Conservation (phyloP, 2,329 filamentous ascomycete species). For the Didymella lethalis region DNA sequence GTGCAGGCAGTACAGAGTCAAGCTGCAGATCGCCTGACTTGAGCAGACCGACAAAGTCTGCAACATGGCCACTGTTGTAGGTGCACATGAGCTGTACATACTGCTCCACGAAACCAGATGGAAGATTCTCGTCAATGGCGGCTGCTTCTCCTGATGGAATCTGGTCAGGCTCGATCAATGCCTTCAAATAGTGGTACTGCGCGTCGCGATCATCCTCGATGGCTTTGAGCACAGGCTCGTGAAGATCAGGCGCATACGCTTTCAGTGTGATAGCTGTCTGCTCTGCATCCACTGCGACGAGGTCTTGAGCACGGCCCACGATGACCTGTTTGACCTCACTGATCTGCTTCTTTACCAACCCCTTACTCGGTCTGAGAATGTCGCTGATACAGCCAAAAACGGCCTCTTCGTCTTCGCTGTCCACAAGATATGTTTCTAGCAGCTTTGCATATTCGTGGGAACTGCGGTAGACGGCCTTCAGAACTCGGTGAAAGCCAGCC, state of each 20-base stretch:
- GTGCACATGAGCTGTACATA: constrained; percentile 93
- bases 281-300: constrained; percentile 72
- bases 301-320: constrained; percentile 67
- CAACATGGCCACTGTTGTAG: constrained; percentile 82
- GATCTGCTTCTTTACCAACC: constrained; percentile 72
- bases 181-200: constrained; percentile 79
- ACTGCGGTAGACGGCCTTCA: constrained; percentile 85
- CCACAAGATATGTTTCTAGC: constrained; percentile 83
- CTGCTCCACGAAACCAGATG: constrained; percentile 73
- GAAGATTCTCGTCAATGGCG: constrained; percentile 36
- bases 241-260: constrained; percentile 67
- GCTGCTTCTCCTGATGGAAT: constrained; percentile 7
- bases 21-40: constrained; percentile 81
- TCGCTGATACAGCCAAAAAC: constrained; percentile 83
- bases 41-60: constrained; percentile 79
- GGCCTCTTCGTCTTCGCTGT: constrained; percentile 75
- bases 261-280: constrained; percentile 72
- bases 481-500: constrained; percentile 86
- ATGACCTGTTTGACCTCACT: constrained; percentile 75
- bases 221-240: constrained; percentile 70
- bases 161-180: constrained; percentile 72
- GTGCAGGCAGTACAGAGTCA: constrained; percentile 80
- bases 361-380: constrained; percentile 71
- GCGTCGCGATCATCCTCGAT: constrained; percentile 67
- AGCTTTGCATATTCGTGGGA: constrained; percentile 83